Conservation (phyloP, 2,329 filamentous ascomycete genomes). For the Fusarium poae region DNA sequence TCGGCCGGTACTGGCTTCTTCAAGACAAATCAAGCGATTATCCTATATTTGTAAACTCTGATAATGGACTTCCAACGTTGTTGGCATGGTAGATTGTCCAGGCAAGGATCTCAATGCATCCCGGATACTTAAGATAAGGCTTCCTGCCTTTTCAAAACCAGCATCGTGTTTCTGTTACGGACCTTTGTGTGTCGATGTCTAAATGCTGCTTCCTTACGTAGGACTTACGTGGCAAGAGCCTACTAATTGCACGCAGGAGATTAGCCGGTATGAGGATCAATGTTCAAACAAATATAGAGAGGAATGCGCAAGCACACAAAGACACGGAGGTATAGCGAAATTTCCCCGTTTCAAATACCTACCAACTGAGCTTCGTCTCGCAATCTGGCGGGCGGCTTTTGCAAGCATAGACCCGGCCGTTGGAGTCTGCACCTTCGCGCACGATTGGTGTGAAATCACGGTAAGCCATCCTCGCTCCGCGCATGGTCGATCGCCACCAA, state of each 20-base stretch:
- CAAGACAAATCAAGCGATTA: background rate
- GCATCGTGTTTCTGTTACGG: background rate
- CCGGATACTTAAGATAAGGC: background rate
- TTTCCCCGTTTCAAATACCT: too few species aligned
- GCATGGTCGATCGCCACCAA: too few species aligned
- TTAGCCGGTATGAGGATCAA: background rate
- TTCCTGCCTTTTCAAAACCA: background rate
- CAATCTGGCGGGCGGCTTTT: too few species aligned
- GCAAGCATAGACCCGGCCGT: too few species aligned
- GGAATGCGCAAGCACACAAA: too few species aligned
- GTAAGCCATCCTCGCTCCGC: too few species aligned
- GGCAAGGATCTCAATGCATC: background rate
- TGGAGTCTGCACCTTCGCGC: too few species aligned
- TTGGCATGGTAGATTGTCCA: background rate
- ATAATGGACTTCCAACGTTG: background rate
- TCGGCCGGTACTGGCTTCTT: slow-evolving; percentile 1
- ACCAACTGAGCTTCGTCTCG: too few species aligned
- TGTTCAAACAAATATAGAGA: slow-evolving; percentile 1
- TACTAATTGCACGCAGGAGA: background rate
- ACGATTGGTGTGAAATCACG: too few species aligned
- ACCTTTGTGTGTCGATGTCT: background rate
- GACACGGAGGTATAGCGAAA: too few species aligned
- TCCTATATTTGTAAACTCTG: background rate
- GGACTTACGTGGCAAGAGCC: slow-evolving; percentile 1
- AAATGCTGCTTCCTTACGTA: slow-evolving; percentile 9